Evolutionary conservation across 345 rosid genomes (phyloP), one percentile per base, ranked within the genome.

Genomic region (Gossypium sturtianum): DNA sequence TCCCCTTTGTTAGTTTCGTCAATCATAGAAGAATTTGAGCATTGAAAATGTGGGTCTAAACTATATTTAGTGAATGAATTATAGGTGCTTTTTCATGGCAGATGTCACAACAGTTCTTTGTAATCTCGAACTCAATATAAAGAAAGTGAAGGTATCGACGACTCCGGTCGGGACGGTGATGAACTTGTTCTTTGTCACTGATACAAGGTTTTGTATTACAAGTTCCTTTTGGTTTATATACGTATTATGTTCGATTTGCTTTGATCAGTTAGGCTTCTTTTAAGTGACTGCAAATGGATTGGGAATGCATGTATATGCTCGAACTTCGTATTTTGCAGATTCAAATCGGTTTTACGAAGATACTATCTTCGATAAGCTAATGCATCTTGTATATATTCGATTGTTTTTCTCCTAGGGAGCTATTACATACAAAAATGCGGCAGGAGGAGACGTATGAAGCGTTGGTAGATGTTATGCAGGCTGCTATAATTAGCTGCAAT

Each of bases 111-210:
- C 71, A 75, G 94, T 84, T 81, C 92, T 95, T 27, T 91, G 85
- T 77, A 91, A 88, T 80, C 90, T 87, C 44, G 99, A 95, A 87
- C 96, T 95, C 78, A 83, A 80, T 64, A 89, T 95, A 78, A 87
- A 88, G 88, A 95, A 89, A 82, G 97, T 94, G 74, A 92, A 94
- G 89, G 91, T 94, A 72, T 91, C 99, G 9, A 94, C 99, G 12
- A 94, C 98, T 2, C 98, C 99, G 48, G 97, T 93, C 76, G 99
- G 91, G 62, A 91, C 79, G 75, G 97, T 93, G 73, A 85, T 95
- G 91, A 98, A 90, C 88, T 85, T 95, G 48, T 93, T 95, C 89
- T 95, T 95, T 77, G 51, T 95, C 71, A 93, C 97, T 17, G 99
- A 95, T 80, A 86, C 88, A 76, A 93, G 99, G 99, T 94, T 34